A percentile compares a stretch with the other conserved stretches of the same genome.
Conservation (phyloP, 768 basidiomycete species). For the Candolleomyces efflorescens region DNA sequence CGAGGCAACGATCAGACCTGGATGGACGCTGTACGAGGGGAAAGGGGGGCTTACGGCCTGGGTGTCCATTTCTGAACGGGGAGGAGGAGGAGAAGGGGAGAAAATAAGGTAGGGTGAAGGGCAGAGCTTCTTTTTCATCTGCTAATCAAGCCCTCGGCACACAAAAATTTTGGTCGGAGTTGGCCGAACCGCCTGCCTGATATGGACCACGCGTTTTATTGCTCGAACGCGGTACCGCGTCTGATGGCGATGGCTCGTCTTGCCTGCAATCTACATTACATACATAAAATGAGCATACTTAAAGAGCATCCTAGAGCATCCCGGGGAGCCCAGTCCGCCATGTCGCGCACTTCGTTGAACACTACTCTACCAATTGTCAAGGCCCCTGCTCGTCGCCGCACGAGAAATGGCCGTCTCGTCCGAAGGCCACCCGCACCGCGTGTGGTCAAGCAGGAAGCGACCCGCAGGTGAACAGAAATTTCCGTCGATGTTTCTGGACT, state of each 20-base stretch:
- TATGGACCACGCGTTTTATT: not conserved
- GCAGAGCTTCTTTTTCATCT: constrained; percentile 12
- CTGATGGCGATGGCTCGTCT: too few species aligned
- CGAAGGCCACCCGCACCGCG: not conserved
- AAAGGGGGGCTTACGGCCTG: constrained; percentile 27
- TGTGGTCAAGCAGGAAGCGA: not conserved
- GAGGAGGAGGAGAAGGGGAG: constrained; percentile 23
- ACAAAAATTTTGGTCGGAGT: constrained; percentile 56
- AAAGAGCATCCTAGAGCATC: not conserved
- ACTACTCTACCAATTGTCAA: not conserved
- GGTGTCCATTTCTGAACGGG: constrained; percentile 39
- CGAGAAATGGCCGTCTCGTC: not conserved
- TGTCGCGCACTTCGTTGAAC: not conserved
- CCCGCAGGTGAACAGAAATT: too few species aligned
- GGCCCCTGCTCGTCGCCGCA: not conserved
- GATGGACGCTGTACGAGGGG: constrained; percentile 7
- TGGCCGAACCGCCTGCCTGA: constrained; percentile 30
- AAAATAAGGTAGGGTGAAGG: constrained; percentile 21
- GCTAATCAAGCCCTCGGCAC: constrained; percentile 13
- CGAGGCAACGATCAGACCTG: constrained; percentile 15
- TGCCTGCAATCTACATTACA: not conserved
- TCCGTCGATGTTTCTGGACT: not conserved
- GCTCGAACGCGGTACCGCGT: not conserved
- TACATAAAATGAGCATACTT: not conserved
- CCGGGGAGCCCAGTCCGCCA: not conserved